Percentiles rank a stretch among this genome's conserved stretches.
phyloP scores from a whole-genome alignment of 371 early-diverging fungal species.

The Rhizopus sp. region DNA sequence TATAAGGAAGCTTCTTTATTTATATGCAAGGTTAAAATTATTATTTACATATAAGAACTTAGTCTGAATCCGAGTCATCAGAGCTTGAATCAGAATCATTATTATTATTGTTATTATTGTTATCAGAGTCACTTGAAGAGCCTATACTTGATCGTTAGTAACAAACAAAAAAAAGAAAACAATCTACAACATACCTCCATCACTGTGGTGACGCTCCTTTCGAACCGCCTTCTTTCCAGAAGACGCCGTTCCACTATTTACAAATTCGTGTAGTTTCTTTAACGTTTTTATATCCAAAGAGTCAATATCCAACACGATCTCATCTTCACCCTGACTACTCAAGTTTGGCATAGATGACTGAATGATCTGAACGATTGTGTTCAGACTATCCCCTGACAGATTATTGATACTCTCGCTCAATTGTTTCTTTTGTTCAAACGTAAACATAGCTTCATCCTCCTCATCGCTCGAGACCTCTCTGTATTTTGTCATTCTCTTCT shows the following conservation, averaged over 20 bases:
- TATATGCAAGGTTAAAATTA: background rate
- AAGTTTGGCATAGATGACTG: constrained; percentile 80
- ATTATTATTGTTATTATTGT: background rate
- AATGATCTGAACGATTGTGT: constrained; percentile 83
- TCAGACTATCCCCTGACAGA: constrained; percentile 72
- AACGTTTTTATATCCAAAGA: constrained; percentile 80
- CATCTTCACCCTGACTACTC: constrained; percentile 70
- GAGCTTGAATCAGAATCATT: background rate
- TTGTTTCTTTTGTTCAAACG: constrained; percentile 87
- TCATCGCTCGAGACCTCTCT: constrained; percentile 3
- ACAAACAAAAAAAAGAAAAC: too few relatives aligned
- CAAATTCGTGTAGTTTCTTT: constrained; percentile 79
- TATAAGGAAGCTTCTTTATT: background rate
- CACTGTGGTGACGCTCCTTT: background rate
- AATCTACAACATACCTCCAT: background rate
- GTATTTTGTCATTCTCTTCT: constrained; percentile 4
- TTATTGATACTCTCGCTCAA: constrained; percentile 81
- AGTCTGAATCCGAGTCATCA: background rate
- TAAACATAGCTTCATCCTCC: constrained; percentile 53
- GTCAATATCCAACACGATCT: constrained; percentile 95
- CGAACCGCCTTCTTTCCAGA: background rate
- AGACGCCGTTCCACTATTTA: constrained; percentile 42
- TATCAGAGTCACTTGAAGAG: constrained; percentile 4
- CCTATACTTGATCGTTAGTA: background rate
- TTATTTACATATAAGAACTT: background rate